A percentile compares a stretch with the other conserved stretches of the same genome.
Conservation (phyloP, 192 early-diverging fungal genomes). For the Gamsiella multidivaricata region DNA sequence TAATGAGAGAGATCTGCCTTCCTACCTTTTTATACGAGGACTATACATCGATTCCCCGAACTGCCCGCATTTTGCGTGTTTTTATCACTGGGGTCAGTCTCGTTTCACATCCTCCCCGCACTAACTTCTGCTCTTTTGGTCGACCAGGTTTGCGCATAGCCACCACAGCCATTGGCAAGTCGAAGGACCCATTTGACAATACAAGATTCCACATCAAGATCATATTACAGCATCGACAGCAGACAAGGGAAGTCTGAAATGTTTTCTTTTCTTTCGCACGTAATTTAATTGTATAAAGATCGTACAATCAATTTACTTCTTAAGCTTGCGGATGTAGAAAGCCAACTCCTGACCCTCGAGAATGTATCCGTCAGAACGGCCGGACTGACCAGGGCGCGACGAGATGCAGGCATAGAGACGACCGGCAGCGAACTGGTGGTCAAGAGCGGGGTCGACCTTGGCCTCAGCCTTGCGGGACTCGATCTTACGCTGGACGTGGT, state of each 20-base stretch:
- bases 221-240: no score
- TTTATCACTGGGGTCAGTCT: neutral
- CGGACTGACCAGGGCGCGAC: conserved; percentile 97
- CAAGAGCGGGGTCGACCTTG: conserved; percentile 87
- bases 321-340: conserved; percentile 83
- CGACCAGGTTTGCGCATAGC: no score
- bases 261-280: conserved; percentile 6
- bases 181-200: no score
- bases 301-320: conserved; percentile 50
- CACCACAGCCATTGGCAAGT: no score
- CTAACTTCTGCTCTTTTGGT: no score
- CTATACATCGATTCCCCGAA: neutral
- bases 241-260: no score
- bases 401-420: conserved; percentile 92
- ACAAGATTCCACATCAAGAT: no score
- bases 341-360: conserved; percentile 99
- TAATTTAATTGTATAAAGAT: conserved; percentile 27
- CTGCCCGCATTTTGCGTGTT: conserved; percentile 32
- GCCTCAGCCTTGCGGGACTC: conserved; percentile 82
- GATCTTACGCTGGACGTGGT: conserved; percentile 88
- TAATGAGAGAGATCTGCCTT: neutral
- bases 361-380: conserved; percentile 97
- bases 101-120: neutral
- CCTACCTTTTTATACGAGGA: neutral
- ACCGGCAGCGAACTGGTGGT: conserved; percentile 94